These are phyloP conservation scores for Bryoerythrophyllum caledonicum DNA, from an alignment of 225 moss, liverwort and hornwort species.

Conservation along the genomic window DNA sequence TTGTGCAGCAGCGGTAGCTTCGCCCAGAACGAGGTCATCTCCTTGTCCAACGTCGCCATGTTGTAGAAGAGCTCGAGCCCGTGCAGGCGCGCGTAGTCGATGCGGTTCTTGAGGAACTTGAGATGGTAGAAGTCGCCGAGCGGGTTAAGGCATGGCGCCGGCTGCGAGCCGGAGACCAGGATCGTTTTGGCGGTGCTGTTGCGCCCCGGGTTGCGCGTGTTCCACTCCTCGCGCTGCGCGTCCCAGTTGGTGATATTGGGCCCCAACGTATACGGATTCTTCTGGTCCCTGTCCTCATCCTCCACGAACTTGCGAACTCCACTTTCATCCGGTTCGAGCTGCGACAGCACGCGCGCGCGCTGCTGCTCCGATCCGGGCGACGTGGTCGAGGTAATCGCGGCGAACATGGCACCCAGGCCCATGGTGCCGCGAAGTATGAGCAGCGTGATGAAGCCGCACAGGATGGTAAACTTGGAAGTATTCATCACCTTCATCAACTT, in stretches of 20 bases:
- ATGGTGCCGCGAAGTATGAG: conserved; percentile 62
- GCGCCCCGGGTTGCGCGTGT: conserved; percentile 29
- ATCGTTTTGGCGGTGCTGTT: conserved; percentile 57
- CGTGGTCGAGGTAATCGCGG: background rate
- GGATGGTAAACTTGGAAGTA: conserved; percentile 55
- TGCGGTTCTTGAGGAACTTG: conserved; percentile 31
- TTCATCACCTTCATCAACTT: conserved; percentile 61
- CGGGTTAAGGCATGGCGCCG: conserved; percentile 42
- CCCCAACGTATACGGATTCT: conserved; percentile 44
- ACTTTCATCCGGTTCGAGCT: conserved; percentile 50
- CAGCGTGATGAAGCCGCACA: conserved; percentile 69
- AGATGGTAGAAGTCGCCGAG: conserved; percentile 42
- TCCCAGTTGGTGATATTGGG: conserved; percentile 67
- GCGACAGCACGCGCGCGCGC: conserved; percentile 49
- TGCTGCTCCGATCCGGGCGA: conserved; percentile 27
- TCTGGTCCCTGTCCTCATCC: conserved; percentile 38
- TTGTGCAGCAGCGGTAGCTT: conserved; percentile 33
- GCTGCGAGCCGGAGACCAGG: conserved; percentile 58
- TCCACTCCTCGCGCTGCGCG: conserved; percentile 46
- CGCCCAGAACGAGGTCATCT: conserved; percentile 46
- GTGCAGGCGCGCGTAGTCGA: conserved; percentile 45
- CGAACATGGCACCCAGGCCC: conserved; percentile 39
- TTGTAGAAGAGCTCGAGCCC: conserved; percentile 43
- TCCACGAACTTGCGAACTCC: conserved; percentile 50
- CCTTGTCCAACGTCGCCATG: conserved; percentile 35